phyloP scores from a whole-genome alignment of 805 yeast genomes.

The Cyberlindnera xishuangbannaensis region DNA sequence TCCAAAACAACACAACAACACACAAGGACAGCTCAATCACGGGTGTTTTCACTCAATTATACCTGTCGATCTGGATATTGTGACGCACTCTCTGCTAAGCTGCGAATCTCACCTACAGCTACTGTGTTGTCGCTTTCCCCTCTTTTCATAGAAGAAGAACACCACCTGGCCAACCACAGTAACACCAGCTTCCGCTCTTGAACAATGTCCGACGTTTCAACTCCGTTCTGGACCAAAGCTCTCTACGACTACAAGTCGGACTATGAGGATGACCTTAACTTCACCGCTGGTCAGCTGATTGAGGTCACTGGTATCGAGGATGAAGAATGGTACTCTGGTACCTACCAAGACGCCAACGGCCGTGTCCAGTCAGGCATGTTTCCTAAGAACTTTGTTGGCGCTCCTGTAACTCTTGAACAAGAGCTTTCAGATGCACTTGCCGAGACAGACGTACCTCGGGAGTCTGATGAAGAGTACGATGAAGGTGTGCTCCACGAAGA shows the following conservation, averaged over 20 bases:
- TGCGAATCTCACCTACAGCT: too few relatives aligned
- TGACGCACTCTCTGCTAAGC: too few relatives aligned
- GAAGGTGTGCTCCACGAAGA: too few relatives aligned
- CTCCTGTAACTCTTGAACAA: constrained; percentile 6
- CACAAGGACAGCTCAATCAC: too few relatives aligned
- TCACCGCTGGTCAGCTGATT: constrained; percentile 60
- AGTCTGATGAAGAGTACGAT: constrained; percentile 5
- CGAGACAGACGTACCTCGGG: not conserved
- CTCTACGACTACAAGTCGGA: constrained; percentile 62
- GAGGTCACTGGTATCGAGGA: constrained; percentile 78
- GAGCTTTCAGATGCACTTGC: constrained; percentile 2
- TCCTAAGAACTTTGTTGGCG: constrained; percentile 74
- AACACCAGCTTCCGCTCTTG: constrained; percentile 1
- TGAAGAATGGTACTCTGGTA: constrained; percentile 87
- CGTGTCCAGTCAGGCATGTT: constrained; percentile 62
- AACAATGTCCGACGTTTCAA: constrained; percentile 6
- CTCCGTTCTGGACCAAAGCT: constrained; percentile 67
- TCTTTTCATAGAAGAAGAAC: too few relatives aligned
- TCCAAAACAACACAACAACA: too few relatives aligned
- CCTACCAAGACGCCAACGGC: constrained; percentile 41
- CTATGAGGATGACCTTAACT: constrained; percentile 79
- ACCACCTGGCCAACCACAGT: too few relatives aligned
- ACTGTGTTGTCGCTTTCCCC: too few relatives aligned
- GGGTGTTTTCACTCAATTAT: too few relatives aligned
- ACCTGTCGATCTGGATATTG: too few relatives aligned